A percentile compares a stretch with the other conserved stretches of the same genome.
These are phyloP conservation scores for Cladosporium sp. DNA, from an alignment of 2,329 filamentous ascomycete genomes.

Conservation along the genomic window DNA sequence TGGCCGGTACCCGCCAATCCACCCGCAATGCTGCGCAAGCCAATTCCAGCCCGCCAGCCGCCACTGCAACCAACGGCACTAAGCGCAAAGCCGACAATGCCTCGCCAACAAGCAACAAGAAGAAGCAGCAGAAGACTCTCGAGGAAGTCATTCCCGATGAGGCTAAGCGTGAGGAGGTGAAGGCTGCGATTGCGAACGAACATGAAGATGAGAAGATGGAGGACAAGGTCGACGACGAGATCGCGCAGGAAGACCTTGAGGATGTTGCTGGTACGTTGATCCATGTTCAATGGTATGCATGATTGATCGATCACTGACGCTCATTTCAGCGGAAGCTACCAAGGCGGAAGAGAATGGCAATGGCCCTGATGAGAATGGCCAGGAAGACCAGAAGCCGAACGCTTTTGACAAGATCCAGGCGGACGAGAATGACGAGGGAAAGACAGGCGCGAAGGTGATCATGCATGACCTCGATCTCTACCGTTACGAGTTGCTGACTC, in stretches of 20 bases:
- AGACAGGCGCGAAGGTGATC: constrained; percentile 24
- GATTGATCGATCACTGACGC: constrained; percentile 17
- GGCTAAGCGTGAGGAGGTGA: constrained; percentile 27
- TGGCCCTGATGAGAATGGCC: constrained; percentile 27
- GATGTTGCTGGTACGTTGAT: constrained; percentile 23
- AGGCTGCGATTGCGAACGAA: constrained; percentile 12
- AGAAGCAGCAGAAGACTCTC: constrained; percentile 54
- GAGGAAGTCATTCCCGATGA: constrained; percentile 54
- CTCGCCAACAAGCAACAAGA: constrained; percentile 39
- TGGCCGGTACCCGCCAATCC: constrained; percentile 29
- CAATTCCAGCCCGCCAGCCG: constrained; percentile 29
- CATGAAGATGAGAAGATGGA: constrained; percentile 2
- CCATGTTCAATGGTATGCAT: constrained; percentile 15
- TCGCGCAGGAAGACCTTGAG: constrained; percentile 22
- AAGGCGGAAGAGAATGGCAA: constrained; percentile 31
- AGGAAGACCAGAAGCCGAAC: constrained; percentile 31
- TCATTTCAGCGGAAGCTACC: constrained; percentile 20
- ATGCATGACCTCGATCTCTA: not conserved
- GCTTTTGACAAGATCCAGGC: constrained; percentile 36
- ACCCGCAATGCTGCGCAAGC: not conserved
- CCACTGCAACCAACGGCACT: constrained; percentile 29
- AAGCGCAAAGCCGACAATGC: constrained; percentile 45
- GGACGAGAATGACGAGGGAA: constrained; percentile 33
- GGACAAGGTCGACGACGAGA: constrained; percentile 22
- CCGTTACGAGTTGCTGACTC: not conserved